Percentiles rank a stretch among this genome's conserved stretches.
These are phyloP conservation scores for Rosa multiflora DNA, from an alignment of 306 rosid genomes.

Conservation along the genomic window DNA sequence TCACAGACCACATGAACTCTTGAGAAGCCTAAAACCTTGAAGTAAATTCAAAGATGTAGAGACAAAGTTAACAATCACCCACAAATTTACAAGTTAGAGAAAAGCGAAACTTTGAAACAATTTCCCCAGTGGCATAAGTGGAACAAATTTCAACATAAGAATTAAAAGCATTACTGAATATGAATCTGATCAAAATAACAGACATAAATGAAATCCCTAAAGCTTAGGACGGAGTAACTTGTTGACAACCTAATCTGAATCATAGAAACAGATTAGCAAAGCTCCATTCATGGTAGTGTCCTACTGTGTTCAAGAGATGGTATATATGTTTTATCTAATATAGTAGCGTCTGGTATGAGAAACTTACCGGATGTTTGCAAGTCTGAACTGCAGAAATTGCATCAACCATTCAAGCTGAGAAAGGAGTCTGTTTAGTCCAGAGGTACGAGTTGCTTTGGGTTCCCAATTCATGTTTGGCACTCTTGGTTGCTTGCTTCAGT, in stretches of 20 bases:
- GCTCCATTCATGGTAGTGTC: not conserved
- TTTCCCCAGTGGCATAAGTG: not conserved
- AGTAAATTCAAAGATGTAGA: not conserved
- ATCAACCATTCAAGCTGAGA: too few relatives aligned
- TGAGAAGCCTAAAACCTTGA: not conserved
- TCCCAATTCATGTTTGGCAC: too few relatives aligned
- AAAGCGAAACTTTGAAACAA: not conserved
- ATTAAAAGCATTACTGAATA: not conserved
- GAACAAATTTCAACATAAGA: not conserved
- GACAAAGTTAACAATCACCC: not conserved
- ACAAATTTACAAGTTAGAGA: not conserved
- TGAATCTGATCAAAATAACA: not conserved
- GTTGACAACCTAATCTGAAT: too few relatives aligned
- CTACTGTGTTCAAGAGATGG: too few relatives aligned
- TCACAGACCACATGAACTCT: conserved; percentile 12
- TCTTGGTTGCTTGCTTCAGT: too few relatives aligned
- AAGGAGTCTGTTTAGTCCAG: too few relatives aligned
- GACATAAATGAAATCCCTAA: not conserved
- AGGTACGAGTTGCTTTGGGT: too few relatives aligned
- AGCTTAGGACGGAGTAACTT: not conserved
- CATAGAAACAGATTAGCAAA: not conserved
- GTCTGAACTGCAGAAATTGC: too few relatives aligned
- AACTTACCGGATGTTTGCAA: too few relatives aligned
- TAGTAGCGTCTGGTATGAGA: too few relatives aligned
- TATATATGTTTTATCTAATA: too few relatives aligned